A percentile compares a stretch with the other conserved stretches of the same genome.
Evolutionary conservation across 2,329 filamentous ascomycete genomes (phyloP).

Genomic region (Fusarium sp.): DNA sequence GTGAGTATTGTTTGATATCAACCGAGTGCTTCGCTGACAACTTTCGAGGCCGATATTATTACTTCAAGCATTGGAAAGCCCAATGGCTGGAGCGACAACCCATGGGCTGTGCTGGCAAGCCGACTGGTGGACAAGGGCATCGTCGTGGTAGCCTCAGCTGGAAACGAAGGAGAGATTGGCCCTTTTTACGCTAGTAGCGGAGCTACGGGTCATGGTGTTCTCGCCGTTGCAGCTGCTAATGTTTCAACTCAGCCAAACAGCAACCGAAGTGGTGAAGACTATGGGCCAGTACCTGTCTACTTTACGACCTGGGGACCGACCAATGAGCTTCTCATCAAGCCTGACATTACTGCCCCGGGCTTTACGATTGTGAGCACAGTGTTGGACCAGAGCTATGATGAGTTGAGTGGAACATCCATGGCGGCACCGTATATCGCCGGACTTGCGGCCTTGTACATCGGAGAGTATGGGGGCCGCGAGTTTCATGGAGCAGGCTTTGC

Average conservation of each 20-base stretch:
- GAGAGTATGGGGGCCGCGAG: conserved; percentile 54
- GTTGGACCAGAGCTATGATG: conserved; percentile 55
- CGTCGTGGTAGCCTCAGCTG: conserved; percentile 62
- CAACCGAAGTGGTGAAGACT: conserved; percentile 41
- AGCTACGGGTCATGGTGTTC: conserved; percentile 48
- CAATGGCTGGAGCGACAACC: conserved; percentile 55
- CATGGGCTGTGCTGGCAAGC: conserved; percentile 56
- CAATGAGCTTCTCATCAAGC: conserved; percentile 63
- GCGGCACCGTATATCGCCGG: conserved; percentile 65
- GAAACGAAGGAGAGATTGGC: conserved; percentile 62
- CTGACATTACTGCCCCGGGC: conserved; percentile 62
- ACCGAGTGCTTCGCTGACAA: background rate
- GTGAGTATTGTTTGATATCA: conserved; percentile 30
- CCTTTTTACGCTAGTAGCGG: conserved; percentile 57
- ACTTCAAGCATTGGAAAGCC: conserved; percentile 54
- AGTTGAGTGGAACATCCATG: conserved; percentile 68
- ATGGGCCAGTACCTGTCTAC: conserved; percentile 52
- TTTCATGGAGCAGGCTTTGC: conserved; percentile 51
- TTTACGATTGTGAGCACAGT: conserved; percentile 63
- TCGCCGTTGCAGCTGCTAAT: conserved; percentile 53
- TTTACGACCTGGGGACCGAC: conserved; percentile 65
- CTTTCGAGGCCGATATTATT: conserved; percentile 55
- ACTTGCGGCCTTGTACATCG: conserved; percentile 60
- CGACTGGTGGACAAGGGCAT: conserved; percentile 58
- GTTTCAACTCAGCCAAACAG: conserved; percentile 57